Evolutionary conservation across 331 rosid genomes (phyloP), one percentile per base, ranked within the genome.

Genomic region (Pyrus hybrid): DNA sequence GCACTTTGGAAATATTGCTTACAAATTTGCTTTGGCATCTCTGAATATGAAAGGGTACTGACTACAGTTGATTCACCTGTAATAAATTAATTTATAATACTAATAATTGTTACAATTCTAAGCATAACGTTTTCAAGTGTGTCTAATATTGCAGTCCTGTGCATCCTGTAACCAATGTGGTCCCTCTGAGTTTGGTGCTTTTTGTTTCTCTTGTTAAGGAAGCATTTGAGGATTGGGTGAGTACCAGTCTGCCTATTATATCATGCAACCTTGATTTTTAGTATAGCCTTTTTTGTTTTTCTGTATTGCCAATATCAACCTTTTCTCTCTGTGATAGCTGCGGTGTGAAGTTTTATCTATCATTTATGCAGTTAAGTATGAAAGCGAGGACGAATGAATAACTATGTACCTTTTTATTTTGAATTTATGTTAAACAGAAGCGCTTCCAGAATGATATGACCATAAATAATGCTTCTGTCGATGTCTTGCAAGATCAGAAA

Each of bases 211-310:
- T 93, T 51, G 80, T 89, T 41, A 93, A 93, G 85, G 98, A 93
- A 85, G 98, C 98, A 76, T 93, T 86, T 79, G 98, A 93, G 86
- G 97, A 93, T 79, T 93, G 93, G 96, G 98, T 93, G 83, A 91
- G 97, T 82, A 51, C 66, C 67, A 45, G 30, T 78, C 45, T 79
- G 58, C 54, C 78, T 65, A 37, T 72, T 74, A 61, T 65, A 47
- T 64, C 45, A 30, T 76, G 60, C 71, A 18, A 65, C 77, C 28
- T 73, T 72, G 25, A 57, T 54, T 58, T 66, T 68, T 25, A 37
- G 43, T 2, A 37, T 37, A 37, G 41, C 41, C 28, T 25, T 56
- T 2, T 7, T 12, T 28, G 18, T 37, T 73, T 67, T 53, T 33
- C 37, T 26, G 7, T 11, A 16, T 77, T 53, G 23, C 25, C 64